These are phyloP conservation scores for Penicillium sclerotigenum DNA, from an alignment of 2,329 filamentous ascomycete genomes.

Conservation along the genomic window DNA sequence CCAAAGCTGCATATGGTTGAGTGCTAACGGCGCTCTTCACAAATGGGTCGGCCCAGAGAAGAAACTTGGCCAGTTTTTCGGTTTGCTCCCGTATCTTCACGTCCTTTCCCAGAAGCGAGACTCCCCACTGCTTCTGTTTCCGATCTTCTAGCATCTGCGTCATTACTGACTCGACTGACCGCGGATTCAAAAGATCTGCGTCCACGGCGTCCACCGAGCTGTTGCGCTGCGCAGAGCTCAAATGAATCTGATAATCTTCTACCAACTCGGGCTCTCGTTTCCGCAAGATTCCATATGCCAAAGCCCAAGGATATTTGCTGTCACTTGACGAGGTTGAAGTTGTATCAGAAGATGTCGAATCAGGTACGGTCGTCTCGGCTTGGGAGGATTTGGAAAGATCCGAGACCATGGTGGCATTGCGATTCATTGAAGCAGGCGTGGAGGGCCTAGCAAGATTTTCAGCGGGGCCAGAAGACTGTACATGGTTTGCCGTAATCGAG, in stretches of 20 bases:
- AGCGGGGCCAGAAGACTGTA: neutral
- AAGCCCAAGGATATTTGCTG: neutral
- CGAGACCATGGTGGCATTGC: neutral
- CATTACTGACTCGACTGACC: neutral
- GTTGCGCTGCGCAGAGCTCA: neutral
- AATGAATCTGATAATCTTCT: neutral
- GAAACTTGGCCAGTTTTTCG: slow-evolving; percentile 8
- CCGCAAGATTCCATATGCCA: neutral
- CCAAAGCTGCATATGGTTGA: neutral
- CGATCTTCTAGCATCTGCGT: neutral
- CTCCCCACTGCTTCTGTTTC: slow-evolving; percentile 18
- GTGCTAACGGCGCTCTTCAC: neutral
- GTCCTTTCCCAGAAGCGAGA: slow-evolving; percentile 9
- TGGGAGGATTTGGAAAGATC: neutral
- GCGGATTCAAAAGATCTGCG: neutral
- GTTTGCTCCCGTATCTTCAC: slow-evolving; percentile 5
- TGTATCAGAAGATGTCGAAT: neutral
- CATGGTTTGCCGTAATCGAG: neutral
- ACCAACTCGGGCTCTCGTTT: neutral
- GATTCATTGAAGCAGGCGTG: neutral
- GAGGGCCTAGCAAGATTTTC: neutral
- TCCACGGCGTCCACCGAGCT: neutral
- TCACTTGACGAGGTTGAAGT: neutral
- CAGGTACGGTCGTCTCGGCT: neutral
- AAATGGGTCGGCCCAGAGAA: neutral